Base-by-base conservation (phyloP, 1,284 basidiomycete species). In the Papiliotrema laurentii region DNA sequence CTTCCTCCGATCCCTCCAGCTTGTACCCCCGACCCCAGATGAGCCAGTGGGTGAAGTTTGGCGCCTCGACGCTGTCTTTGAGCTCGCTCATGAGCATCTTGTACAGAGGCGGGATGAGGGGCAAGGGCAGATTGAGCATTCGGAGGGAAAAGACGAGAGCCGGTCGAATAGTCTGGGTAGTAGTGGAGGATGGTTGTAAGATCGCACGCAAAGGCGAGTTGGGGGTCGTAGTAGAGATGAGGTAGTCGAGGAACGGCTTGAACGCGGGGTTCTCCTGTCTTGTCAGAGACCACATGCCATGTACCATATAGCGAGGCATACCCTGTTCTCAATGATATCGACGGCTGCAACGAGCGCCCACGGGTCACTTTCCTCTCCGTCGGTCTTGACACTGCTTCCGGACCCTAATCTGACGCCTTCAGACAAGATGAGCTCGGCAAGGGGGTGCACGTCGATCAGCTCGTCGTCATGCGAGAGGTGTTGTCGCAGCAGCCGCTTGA, bases 381-480 rank as follows among this genome's bases (percentile, higher is more conserved):
- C 90, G 16, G 86, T 89, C 75, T 96, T 96, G 64, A 96, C 84
- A 1, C 88, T 90, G 26, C 86, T 87, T n/a, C 91, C 91, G 0
- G 66, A 63, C 5, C 51, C 51, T 35, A 68, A 43, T 16, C 69
- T 51, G 7, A 90, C 80, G 3, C 81, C 78, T 43, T 72, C 66
- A 10, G 58, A 56, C 18, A 91, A 73, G 16, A 94, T 82, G 24
- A 92, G 77, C 49, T 92, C 86, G 0, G 86, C 80, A 3, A 96
- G 79, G 3, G 84, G 82, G 50, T 85, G 79, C 0, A 86, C 74
- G 55, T 85, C 77, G 42, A 96, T 76, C 3, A 76, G 64, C 44
- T 87, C 81, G 0, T 87, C 83, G 69, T 94, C 91, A n/a, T 81
- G 76, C 51, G 86, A 83, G 58, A 94, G 84, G 7, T 91, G 83